These are phyloP conservation scores for Neonectria punicea DNA, from an alignment of 2,329 filamentous ascomycete genomes.

Conservation along the genomic window DNA sequence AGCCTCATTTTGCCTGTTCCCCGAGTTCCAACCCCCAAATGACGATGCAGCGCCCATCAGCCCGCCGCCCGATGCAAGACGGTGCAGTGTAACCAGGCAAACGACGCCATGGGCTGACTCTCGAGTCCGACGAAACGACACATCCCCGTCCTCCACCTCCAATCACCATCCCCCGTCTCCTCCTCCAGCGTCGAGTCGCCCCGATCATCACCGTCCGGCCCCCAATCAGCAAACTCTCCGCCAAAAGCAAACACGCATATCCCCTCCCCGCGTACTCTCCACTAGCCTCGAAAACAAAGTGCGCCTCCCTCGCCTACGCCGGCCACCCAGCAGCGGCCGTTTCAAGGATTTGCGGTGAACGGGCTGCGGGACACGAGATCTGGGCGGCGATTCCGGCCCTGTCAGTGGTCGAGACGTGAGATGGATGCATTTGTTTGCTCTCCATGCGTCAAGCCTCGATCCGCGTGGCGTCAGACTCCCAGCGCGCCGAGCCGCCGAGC, in stretches of 20 bases:
- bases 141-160: background rate
- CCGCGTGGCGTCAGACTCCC: background rate
- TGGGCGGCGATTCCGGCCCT: background rate
- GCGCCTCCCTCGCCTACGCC: background rate
- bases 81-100: constrained; percentile 5
- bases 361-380: background rate
- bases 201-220: background rate
- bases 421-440: background rate
- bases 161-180: constrained; percentile 5
- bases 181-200: constrained; percentile 8
- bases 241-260: constrained; percentile 6
- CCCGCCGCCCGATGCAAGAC: background rate
- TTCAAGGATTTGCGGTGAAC: background rate
- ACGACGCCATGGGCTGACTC: background rate
- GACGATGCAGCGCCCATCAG: background rate
- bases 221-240: background rate
- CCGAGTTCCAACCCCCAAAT: background rate
- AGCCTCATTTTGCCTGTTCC: background rate
- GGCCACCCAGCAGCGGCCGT: background rate
- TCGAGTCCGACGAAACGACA: background rate
- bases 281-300: background rate
- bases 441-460: constrained; percentile 1
- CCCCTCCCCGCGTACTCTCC: background rate
- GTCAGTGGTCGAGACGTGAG: background rate
- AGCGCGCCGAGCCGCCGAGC: background rate